Conservation (phyloP, 306 rosid species). For the Betula pendula region DNA sequence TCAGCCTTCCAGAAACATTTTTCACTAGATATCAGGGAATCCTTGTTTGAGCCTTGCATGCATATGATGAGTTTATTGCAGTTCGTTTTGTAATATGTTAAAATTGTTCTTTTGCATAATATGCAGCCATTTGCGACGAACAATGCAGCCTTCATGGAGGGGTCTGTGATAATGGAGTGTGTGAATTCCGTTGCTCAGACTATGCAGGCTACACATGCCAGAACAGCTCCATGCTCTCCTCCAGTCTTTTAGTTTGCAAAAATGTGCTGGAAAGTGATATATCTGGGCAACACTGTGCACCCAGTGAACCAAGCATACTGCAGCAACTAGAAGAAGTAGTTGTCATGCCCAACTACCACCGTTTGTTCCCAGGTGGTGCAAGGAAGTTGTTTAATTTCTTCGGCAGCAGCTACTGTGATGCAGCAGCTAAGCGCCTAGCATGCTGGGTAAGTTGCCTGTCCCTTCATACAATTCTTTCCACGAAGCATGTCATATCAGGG, state of each 20-base stretch:
- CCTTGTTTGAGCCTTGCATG: background rate
- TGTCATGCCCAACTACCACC: constrained; percentile 91
- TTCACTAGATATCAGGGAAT: background rate
- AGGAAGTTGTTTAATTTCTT: constrained; percentile 83
- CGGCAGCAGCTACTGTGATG: constrained; percentile 81
- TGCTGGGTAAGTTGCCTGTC: constrained; percentile 71
- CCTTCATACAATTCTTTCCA: background rate
- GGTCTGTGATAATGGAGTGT: constrained; percentile 94
- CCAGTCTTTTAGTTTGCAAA: constrained; percentile 80
- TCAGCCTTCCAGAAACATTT: background rate
- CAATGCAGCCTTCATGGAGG: constrained; percentile 99
- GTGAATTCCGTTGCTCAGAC: constrained; percentile 98
- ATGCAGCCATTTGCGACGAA: constrained; percentile 91
- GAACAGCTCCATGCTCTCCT: constrained; percentile 78
- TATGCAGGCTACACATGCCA: constrained; percentile 98
- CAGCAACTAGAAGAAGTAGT: constrained; percentile 98
- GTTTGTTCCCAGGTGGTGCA: constrained; percentile 94
- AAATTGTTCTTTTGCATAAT: constrained; percentile 23
- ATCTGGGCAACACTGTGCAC: constrained; percentile 95
- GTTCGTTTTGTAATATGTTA: background rate
- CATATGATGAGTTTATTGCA: background rate
- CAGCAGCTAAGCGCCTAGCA: constrained; percentile 90
- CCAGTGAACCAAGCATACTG: constrained; percentile 85
- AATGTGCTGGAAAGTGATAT: constrained; percentile 69
- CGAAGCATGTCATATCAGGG: background rate